Evolutionary conservation across 2,329 filamentous ascomycete genomes (phyloP), one percentile per base, ranked within the genome.

Genomic region (Talaromyces sp.): DNA sequence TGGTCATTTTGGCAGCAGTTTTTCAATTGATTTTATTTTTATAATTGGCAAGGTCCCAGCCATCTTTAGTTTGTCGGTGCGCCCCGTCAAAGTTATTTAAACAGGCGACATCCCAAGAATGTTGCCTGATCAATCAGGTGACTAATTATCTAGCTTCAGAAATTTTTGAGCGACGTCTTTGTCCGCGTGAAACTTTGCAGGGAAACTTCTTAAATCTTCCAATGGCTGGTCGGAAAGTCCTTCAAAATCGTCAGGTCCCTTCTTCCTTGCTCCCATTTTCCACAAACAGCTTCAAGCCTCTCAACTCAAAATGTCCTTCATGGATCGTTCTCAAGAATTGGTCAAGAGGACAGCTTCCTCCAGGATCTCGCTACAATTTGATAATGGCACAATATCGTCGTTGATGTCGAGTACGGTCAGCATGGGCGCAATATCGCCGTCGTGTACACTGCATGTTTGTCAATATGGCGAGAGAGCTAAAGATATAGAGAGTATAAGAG

Each of bases 341-440:
- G 2, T 65, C 68, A 16, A 86, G 68, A 16, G 77, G 73, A 71
- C 83, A 85, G 62, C 79, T 82, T 23, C 67, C 64, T 2, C 79
- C 81, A 1, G 81, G 82, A 0, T 82, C 35, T 68, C 72, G 16
- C 75, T 66, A 67, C 82, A 84, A 25, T 75, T 77, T 3, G 80
- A 77, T 3, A 85, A 67, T 2, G 78, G 76, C 1, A 83, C 78
- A 31, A 85, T 79, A 8, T 80, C 82, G 67, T 86, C 84, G 67
- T 86, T 86, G 68, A 86, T 79, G 60, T 82, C 78, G 1, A 86
- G 74, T 0, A 83, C 79, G 3, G 82, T 76, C 16, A 86, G 71
- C 69, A 86, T 78, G 1, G 83, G 83, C 1, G 83, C 77, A 23
- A 86, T 83, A 64, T 86, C 84, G 37, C 82, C 83, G 66, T 86